phyloP scores from a whole-genome alignment of 1,284 basidiomycete species.

The Sanghuangporus sanghuang region DNA sequence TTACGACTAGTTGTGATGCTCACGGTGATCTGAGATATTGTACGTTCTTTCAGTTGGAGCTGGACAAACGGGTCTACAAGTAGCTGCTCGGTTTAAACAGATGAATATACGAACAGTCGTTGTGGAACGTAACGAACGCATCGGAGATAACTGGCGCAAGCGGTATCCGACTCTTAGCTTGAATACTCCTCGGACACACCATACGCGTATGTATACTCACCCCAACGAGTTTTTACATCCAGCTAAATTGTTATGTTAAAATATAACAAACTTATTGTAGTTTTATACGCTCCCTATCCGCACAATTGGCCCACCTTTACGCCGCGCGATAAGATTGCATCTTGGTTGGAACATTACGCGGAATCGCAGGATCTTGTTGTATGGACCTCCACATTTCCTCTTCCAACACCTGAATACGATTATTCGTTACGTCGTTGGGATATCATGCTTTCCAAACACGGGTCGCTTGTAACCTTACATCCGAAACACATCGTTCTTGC shows the following conservation, averaged over 20 bases:
- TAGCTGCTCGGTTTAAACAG: slow-evolving; percentile 47
- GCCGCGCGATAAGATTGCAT: slow-evolving; percentile 33
- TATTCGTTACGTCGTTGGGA: slow-evolving; percentile 28
- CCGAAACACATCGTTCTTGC: slow-evolving; percentile 35
- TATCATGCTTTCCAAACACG: slow-evolving; percentile 26
- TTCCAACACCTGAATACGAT: slow-evolving; percentile 29
- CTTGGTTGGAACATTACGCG: slow-evolving; percentile 36
- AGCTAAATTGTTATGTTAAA: not conserved
- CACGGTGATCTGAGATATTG: not conserved
- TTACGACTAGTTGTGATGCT: not conserved
- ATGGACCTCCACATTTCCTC: slow-evolving; percentile 28
- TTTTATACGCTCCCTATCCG: slow-evolving; percentile 37
- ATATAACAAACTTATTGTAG: slow-evolving; percentile 21
- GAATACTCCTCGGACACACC: slow-evolving; percentile 37
- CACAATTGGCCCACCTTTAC: slow-evolving; percentile 34
- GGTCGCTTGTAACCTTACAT: slow-evolving; percentile 25
- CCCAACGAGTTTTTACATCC: not conserved
- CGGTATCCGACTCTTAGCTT: slow-evolving; percentile 46
- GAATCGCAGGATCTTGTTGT: slow-evolving; percentile 31
- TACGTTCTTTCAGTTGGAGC: slow-evolving; percentile 38
- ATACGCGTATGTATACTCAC: slow-evolving; percentile 24
- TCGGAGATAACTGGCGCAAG: slow-evolving; percentile 53
- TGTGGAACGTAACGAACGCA: slow-evolving; percentile 39
- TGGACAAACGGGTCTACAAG: slow-evolving; percentile 48
- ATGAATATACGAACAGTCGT: slow-evolving; percentile 45